Evolutionary conservation across 2,329 filamentous ascomycete species (phyloP).

Genomic region (Helminthosporium solani): DNA sequence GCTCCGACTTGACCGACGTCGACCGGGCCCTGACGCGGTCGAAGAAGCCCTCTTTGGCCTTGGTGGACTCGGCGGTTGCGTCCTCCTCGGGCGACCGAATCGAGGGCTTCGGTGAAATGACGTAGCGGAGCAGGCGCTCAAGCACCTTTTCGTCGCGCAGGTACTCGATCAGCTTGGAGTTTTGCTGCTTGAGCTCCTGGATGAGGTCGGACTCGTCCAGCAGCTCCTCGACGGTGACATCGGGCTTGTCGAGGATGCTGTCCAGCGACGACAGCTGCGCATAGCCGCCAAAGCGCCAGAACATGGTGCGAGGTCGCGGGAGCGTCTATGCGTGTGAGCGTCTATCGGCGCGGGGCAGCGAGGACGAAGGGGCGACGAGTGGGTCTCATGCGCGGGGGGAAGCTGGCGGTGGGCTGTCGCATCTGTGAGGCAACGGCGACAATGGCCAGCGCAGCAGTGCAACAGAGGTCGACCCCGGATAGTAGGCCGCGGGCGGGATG

Average conservation of each 20-base stretch:
- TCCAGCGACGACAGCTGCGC: constrained; percentile 96
- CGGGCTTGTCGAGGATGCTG: constrained; percentile 90
- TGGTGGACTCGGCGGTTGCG: constrained; percentile 47
- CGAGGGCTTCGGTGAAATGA: constrained; percentile 71
- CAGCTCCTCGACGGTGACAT: constrained; percentile 92
- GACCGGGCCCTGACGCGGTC: constrained; percentile 48
- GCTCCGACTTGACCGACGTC: constrained; percentile 45
- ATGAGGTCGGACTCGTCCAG: constrained; percentile 95
- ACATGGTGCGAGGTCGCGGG: constrained; percentile 68
- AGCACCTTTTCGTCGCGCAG: constrained; percentile 84
- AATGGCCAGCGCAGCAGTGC: constrained; percentile 6
- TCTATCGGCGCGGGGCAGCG: constrained; percentile 31
- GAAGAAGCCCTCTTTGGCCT: constrained; percentile 48
- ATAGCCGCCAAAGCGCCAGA: constrained; percentile 99
- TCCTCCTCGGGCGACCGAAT: constrained; percentile 33
- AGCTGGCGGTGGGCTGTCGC: constrained; percentile 12
- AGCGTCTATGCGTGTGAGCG: constrained; percentile 24
- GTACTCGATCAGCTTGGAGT: constrained; percentile 95
- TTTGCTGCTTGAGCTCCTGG: constrained; percentile 97
- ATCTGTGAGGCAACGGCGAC: constrained; percentile 13
- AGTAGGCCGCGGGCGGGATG: no score
- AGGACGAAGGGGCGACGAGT: constrained; percentile 25
- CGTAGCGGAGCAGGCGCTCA: constrained; percentile 84
- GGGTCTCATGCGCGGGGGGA: constrained; percentile 17
- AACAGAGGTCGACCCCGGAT: no score